Percentiles rank a stretch among this genome's conserved stretches.
Evolutionary conservation across 2,329 filamentous ascomycete genomes (phyloP).

Genomic region (Curvularia sp.): DNA sequence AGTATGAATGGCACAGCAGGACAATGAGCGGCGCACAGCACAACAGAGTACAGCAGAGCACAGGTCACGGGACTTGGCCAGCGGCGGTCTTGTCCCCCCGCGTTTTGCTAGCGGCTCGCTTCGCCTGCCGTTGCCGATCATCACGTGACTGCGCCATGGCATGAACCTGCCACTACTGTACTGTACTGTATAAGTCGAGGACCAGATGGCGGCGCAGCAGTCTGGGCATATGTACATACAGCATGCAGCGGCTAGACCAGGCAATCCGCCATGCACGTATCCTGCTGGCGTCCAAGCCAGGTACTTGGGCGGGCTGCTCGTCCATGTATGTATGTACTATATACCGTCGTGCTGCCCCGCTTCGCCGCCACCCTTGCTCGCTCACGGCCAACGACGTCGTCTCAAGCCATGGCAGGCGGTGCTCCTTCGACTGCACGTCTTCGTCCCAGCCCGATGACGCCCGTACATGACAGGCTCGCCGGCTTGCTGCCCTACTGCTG

Average conservation of each 20-base stretch:
- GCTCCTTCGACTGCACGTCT: slow-evolving; percentile 23
- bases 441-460: slow-evolving; percentile 31
- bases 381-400: slow-evolving; percentile 24
- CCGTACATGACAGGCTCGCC: slow-evolving; percentile 29
- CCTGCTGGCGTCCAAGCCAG: neutral
- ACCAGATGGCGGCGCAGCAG: no score
- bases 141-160: neutral
- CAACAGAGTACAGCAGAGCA: slow-evolving; percentile 4
- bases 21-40: no score
- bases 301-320: neutral
- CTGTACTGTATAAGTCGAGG: no score
- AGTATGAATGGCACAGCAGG: slow-evolving; percentile 6
- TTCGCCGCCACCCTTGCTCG: slow-evolving; percentile 23
- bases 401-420: slow-evolving; percentile 27
- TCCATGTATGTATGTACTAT: no score
- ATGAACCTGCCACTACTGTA: no score
- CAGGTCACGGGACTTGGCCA: slow-evolving; percentile 25
- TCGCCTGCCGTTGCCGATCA: slow-evolving; percentile 18
- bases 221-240: no score
- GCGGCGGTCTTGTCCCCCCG: slow-evolving; percentile 13
- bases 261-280: no score
- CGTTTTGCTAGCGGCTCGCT: slow-evolving; percentile 20
- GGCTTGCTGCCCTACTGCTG: slow-evolving; percentile 16
- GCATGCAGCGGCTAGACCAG: neutral
- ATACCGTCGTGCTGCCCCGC: slow-evolving; percentile 5